A percentile compares a stretch with the other conserved stretches of the same genome.
These are phyloP conservation scores for Albugo laibachii DNA, from an alignment of 352 stramenopile genomes.

Conservation along the genomic window DNA sequence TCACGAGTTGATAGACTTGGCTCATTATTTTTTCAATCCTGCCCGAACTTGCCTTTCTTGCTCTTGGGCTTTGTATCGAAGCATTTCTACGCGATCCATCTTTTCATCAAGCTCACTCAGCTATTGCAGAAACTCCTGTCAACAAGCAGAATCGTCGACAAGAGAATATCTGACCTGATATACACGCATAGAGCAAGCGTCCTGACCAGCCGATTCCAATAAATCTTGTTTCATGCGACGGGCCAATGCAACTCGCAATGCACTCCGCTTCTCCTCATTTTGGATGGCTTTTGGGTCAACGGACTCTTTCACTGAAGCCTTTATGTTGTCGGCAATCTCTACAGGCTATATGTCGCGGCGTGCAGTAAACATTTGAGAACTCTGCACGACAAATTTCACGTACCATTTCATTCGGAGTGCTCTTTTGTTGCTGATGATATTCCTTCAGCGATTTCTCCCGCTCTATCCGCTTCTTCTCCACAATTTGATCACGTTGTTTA, in stretches of 20 bases:
- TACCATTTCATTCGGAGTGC: slow-evolving; percentile 28
- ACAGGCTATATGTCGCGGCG: slow-evolving; percentile 9
- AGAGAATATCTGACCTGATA: neutral
- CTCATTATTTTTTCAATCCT: too few relatives aligned
- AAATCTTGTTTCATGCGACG: slow-evolving; percentile 69
- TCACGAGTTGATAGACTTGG: too few relatives aligned
- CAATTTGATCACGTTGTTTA: slow-evolving; percentile 48
- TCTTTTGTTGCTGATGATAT: slow-evolving; percentile 54
- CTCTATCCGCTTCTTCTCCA: slow-evolving; percentile 72
- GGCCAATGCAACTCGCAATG: slow-evolving; percentile 41
- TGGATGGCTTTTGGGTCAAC: slow-evolving; percentile 45
- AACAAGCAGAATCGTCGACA: neutral
- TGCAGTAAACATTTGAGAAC: neutral
- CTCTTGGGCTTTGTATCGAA: slow-evolving; percentile 40
- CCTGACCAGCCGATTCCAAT: slow-evolving; percentile 27
- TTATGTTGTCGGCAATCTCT: slow-evolving; percentile 44
- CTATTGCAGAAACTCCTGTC: slow-evolving; percentile 8
- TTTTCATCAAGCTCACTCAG: slow-evolving; percentile 55
- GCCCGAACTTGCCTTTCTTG: slow-evolving; percentile 11
- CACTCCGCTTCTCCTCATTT: slow-evolving; percentile 43
- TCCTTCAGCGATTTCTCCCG: slow-evolving; percentile 47
- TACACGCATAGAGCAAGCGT: slow-evolving; percentile 6
- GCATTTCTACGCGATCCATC: slow-evolving; percentile 49
- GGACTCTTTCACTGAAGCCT: slow-evolving; percentile 14
- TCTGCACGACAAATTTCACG: neutral